These are phyloP conservation scores for Pseudomicrostroma phylloplanum DNA, from an alignment of 1,284 basidiomycete species.

Conservation along the genomic window DNA sequence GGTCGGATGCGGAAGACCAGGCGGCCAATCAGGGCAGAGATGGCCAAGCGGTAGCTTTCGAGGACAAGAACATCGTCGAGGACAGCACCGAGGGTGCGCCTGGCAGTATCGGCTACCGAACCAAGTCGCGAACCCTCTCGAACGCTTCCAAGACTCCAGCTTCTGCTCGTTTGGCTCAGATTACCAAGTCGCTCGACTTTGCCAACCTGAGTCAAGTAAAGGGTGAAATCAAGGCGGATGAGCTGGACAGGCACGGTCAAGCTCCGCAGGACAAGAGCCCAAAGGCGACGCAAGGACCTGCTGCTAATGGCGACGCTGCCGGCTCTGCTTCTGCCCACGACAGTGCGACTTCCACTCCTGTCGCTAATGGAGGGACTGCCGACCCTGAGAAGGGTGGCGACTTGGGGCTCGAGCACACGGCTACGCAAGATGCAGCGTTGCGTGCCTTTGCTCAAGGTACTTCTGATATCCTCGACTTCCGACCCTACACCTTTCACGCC, in stretches of 20 bases:
- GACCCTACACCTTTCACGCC: constrained; percentile 38
- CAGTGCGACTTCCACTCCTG: neutral
- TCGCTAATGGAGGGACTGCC: neutral
- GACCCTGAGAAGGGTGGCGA: neutral
- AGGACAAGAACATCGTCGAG: neutral
- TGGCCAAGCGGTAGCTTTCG: neutral
- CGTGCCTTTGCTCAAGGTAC: constrained; percentile 7
- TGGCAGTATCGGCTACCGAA: constrained; percentile 31
- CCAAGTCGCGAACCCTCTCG: constrained; percentile 29
- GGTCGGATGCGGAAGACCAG: neutral
- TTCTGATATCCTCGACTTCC: constrained; percentile 40
- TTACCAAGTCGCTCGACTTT: constrained; percentile 46
- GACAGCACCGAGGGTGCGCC: constrained; percentile 20
- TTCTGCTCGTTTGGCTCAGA: constrained; percentile 34
- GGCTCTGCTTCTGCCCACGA: constrained; percentile 2
- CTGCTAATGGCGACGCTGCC: constrained; percentile 19
- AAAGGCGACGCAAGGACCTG: constrained; percentile 8
- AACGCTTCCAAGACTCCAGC: constrained; percentile 35
- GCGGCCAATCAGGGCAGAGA: constrained; percentile 6
- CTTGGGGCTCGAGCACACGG: no score
- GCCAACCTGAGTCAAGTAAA: constrained; percentile 48
- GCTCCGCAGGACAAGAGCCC: constrained; percentile 2
- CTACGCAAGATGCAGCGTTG: neutral
- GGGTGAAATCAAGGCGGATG: constrained; percentile 34
- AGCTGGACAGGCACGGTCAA: constrained; percentile 9